Conservation (phyloP, 768 basidiomycete genomes). For the Albatrellus ellisii region DNA sequence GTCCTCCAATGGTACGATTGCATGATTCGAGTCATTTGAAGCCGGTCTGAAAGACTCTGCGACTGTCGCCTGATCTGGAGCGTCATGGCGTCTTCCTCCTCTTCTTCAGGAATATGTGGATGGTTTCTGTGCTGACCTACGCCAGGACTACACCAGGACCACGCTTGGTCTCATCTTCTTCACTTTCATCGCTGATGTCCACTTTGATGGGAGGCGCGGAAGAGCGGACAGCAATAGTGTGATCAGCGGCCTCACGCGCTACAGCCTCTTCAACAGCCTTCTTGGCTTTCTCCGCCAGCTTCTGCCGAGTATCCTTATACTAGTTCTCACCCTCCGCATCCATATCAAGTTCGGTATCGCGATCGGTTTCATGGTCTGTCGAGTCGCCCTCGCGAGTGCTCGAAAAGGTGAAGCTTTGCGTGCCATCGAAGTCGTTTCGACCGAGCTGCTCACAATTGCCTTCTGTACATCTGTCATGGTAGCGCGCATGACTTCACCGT, state of each 20-base stretch:
- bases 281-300: conserved; percentile 58
- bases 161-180: conserved; percentile 41
- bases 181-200: conserved; percentile 72
- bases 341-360: conserved; percentile 37
- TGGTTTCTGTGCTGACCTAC: conserved; percentile 20
- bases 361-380: conserved; percentile 37
- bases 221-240: conserved; percentile 16
- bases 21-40: not conserved
- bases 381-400: conserved; percentile 46
- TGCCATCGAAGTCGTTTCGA: conserved; percentile 36
- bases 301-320: conserved; percentile 52
- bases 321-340: conserved; percentile 44
- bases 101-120: conserved; percentile 60
- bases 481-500: conserved; percentile 63
- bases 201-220: conserved; percentile 55
- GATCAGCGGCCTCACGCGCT: conserved; percentile 29
- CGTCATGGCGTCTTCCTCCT: conserved; percentile 34
- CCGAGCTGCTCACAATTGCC: conserved; percentile 84
- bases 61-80: not conserved
- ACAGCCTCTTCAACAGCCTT: conserved; percentile 44
- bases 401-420: conserved; percentile 66
- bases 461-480: conserved; percentile 86
- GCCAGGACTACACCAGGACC: not conserved
- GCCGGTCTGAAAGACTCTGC: not conserved
- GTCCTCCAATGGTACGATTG: conserved; percentile 19